A percentile compares a stretch with the other conserved stretches of the same genome.
Evolutionary conservation across 768 basidiomycete species (phyloP).

Genomic region (Boletus tylopilopsis): DNA sequence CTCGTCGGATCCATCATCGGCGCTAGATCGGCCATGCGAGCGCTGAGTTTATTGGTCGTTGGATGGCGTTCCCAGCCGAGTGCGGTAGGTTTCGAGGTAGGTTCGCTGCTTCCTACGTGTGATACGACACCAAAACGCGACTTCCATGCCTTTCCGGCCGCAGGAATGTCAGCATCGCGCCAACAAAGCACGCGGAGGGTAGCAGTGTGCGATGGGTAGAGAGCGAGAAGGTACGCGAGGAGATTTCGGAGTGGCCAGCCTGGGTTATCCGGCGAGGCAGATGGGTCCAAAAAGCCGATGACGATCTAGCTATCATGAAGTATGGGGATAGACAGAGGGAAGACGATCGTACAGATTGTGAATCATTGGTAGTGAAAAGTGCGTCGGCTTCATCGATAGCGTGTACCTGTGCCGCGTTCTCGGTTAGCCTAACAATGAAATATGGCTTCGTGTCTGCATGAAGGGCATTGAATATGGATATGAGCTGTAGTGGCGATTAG

Average conservation of each 20-base stretch:
- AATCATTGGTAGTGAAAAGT: conserved; percentile 51
- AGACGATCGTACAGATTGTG: conserved; percentile 38
- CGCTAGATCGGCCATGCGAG: conserved; percentile 84
- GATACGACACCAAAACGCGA: conserved; percentile 58
- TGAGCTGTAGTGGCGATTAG: conserved; percentile 38
- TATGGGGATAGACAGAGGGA: not conserved
- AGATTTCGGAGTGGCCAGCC: conserved; percentile 96
- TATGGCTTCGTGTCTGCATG: conserved; percentile 43
- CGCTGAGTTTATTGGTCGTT: conserved; percentile 76
- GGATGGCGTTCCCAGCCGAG: conserved; percentile 96
- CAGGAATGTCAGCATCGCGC: conserved; percentile 58
- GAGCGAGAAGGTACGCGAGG: conserved; percentile 70
- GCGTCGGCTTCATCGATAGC: conserved; percentile 52
- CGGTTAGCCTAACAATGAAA: conserved; percentile 54
- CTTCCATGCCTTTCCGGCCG: conserved; percentile 45
- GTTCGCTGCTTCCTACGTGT: conserved; percentile 13
- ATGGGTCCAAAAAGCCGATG: conserved; percentile 81
- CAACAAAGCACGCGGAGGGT: conserved; percentile 70
- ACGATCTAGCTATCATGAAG: conserved; percentile 35
- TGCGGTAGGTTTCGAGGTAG: conserved; percentile 47
- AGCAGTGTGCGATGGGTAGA: conserved; percentile 47
- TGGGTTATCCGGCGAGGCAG: conserved; percentile 65
- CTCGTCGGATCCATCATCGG: conserved; percentile 94
- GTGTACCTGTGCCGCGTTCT: conserved; percentile 39
- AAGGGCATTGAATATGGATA: conserved; percentile 50